A percentile compares a stretch with the other conserved stretches of the same genome.
These are phyloP conservation scores for Melastoma malabathricum DNA, from an alignment of 345 rosid genomes.

Conservation along the genomic window DNA sequence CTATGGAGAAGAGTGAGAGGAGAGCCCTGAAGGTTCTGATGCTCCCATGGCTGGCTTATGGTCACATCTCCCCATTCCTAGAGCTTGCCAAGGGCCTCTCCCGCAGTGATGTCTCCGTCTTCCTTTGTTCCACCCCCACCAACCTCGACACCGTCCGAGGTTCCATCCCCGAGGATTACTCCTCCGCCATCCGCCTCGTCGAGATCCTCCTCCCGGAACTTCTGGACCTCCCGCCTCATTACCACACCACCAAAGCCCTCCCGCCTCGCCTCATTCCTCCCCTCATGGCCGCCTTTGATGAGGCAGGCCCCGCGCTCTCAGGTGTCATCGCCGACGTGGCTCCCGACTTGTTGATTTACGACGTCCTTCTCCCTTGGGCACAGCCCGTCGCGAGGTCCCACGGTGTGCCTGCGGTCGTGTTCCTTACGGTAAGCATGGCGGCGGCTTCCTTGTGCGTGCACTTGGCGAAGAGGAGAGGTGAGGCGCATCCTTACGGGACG, in stretches of 20 bases:
- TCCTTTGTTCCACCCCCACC: constrained; percentile 19
- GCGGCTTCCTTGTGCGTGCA: constrained; percentile 1
- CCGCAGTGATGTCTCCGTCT: constrained; percentile 12
- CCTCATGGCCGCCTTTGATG: constrained; percentile 21
- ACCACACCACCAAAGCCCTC: constrained; percentile 30
- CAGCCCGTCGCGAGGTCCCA: constrained; percentile 10
- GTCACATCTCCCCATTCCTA: constrained; percentile 22
- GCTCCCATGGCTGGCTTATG: constrained; percentile 32
- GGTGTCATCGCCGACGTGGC: constrained; percentile 5
- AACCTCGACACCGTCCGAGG: constrained; percentile 9
- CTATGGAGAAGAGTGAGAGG: too few relatives aligned
- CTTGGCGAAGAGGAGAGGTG: not conserved
- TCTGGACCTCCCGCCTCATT: constrained; percentile 32
- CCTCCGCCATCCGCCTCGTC: constrained; percentile 4
- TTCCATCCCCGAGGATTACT: constrained; percentile 4
- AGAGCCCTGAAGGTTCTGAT: constrained; percentile 9
- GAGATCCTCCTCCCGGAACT: constrained; percentile 20
- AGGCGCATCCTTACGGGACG: constrained; percentile 9
- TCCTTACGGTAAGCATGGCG: constrained; percentile 6
- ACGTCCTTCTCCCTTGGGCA: constrained; percentile 29
- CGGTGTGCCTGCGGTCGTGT: constrained; percentile 15
- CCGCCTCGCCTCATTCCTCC: constrained; percentile 19
- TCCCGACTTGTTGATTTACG: constrained; percentile 22
- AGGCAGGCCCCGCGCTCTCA: constrained; percentile 13
- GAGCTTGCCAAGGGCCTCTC: constrained; percentile 23